These are phyloP conservation scores for Isochrysis galbana DNA, from an alignment of 78 protist genomes.

Conservation along the genomic window DNA sequence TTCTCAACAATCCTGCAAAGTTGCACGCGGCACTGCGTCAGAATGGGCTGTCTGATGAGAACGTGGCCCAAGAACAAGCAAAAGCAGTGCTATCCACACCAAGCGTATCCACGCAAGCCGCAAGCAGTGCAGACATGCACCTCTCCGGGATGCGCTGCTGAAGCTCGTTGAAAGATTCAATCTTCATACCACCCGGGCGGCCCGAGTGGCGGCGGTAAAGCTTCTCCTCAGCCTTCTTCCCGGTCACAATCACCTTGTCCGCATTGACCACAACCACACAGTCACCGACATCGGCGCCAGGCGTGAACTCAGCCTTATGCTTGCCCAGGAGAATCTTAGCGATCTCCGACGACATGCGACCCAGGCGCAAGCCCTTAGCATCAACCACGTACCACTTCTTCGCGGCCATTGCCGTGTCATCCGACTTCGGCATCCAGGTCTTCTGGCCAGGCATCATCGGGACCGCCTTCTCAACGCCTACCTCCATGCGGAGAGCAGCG, in stretches of 20 bases:
- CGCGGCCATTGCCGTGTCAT: not conserved
- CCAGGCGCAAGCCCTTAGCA: slow-evolving; percentile 22
- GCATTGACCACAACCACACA: not conserved
- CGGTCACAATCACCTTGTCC: not conserved
- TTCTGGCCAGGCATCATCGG: not conserved
- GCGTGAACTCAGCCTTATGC: slow-evolving; percentile 11
- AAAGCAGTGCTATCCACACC: too few species aligned
- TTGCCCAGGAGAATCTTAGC: slow-evolving; percentile 13
- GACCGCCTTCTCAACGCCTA: not conserved
- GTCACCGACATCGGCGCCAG: not conserved
- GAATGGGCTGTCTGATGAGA: too few species aligned
- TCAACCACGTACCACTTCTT: slow-evolving; percentile 18
- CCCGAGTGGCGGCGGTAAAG: slow-evolving; percentile 7
- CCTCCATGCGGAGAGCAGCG: not conserved
- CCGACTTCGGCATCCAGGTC: not conserved
- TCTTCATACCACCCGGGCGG: slow-evolving; percentile 22
- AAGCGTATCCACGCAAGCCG: too few species aligned
- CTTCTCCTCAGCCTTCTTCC: not conserved
- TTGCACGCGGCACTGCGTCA: too few species aligned
- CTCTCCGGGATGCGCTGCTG: slow-evolving; percentile 23
- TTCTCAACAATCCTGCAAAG: not conserved
- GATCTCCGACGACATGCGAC: slow-evolving; percentile 4
- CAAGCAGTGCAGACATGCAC: too few species aligned
- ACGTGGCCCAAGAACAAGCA: too few species aligned
- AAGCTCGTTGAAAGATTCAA: not conserved